Conservation (phyloP, 805 yeast species). For the Zygoascus flipseniorum region DNA sequence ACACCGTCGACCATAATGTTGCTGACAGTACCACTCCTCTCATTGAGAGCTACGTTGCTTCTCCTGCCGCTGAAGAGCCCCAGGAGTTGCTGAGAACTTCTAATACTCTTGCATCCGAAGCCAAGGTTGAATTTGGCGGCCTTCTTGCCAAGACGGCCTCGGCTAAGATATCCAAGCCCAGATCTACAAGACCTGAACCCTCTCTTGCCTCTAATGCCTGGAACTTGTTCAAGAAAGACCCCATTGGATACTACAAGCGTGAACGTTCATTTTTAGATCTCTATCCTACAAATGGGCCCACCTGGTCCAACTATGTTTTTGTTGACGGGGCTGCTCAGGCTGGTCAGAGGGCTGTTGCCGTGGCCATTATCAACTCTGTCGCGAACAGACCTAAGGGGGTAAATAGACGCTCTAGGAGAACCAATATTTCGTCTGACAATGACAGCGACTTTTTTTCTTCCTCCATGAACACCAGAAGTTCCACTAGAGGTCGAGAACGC, state of each 20-base stretch:
- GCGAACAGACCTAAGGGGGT: neutral
- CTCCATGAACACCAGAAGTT: conserved; percentile 2
- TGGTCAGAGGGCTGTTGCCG: neutral
- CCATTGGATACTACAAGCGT: conserved; percentile 22
- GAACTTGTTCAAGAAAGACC: conserved; percentile 22
- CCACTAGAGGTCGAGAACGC: neutral
- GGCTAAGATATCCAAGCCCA: conserved; percentile 12
- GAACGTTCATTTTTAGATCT: conserved; percentile 24
- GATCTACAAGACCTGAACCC: conserved; percentile 8
- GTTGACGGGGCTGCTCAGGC: conserved; percentile 8
- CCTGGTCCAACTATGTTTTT: conserved; percentile 24
- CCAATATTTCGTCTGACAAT: neutral
- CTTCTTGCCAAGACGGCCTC: neutral
- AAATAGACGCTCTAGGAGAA: neutral
- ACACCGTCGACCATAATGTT: neutral
- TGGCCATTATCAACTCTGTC: neutral
- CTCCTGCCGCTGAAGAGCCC: conserved; percentile 3
- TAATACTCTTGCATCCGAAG: neutral
- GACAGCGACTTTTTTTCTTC: neutral
- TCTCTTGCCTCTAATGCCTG: conserved; percentile 25
- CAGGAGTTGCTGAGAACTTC: neutral
- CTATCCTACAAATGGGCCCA: conserved; percentile 25
- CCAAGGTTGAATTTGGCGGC: neutral
- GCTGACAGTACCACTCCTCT: neutral
- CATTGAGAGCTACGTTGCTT: neutral